These are phyloP conservation scores for Sclerotinia trifoliorum DNA, from an alignment of 2,329 filamentous ascomycete genomes.

Conservation along the genomic window DNA sequence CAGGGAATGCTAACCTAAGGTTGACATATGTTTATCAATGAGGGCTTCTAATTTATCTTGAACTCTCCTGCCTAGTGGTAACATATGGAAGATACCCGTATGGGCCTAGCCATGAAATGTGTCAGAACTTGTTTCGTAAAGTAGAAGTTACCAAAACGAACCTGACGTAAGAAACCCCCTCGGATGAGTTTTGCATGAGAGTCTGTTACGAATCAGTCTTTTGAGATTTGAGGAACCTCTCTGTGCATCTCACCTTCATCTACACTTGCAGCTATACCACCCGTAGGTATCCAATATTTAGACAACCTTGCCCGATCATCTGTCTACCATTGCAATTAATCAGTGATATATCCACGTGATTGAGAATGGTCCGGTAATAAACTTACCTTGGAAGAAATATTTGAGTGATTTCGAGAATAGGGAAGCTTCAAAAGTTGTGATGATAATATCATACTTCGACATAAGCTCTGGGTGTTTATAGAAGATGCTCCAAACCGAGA, in stretches of 20 bases:
- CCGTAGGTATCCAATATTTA: conserved; percentile 75
- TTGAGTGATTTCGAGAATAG: conserved; percentile 6
- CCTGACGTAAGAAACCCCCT: conserved; percentile 72
- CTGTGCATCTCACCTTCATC: conserved; percentile 49
- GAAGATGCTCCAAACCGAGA: conserved; percentile 1
- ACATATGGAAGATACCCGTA: conserved; percentile 86
- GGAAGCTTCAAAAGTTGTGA: neutral
- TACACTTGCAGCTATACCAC: conserved; percentile 59
- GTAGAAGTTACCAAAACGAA: conserved; percentile 40
- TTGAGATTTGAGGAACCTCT: neutral
- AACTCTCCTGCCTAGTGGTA: conserved; percentile 82
- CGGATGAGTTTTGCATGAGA: conserved; percentile 66
- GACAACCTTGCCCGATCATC: conserved; percentile 64
- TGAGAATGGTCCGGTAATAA: neutral
- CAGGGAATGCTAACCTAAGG: conserved; percentile 54
- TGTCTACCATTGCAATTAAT: conserved; percentile 44
- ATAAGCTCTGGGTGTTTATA: neutral
- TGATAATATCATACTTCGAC: neutral
- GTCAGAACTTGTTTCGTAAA: neutral
- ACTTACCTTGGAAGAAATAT: neutral
- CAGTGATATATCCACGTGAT: conserved; percentile 7
- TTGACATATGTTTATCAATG: conserved; percentile 86
- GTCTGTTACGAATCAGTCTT: conserved; percentile 45
- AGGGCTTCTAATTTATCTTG: conserved; percentile 83
- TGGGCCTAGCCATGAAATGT: conserved; percentile 60